Base-by-base conservation (phyloP, 768 basidiomycete species). In the Termitomyces sp. region DNA sequence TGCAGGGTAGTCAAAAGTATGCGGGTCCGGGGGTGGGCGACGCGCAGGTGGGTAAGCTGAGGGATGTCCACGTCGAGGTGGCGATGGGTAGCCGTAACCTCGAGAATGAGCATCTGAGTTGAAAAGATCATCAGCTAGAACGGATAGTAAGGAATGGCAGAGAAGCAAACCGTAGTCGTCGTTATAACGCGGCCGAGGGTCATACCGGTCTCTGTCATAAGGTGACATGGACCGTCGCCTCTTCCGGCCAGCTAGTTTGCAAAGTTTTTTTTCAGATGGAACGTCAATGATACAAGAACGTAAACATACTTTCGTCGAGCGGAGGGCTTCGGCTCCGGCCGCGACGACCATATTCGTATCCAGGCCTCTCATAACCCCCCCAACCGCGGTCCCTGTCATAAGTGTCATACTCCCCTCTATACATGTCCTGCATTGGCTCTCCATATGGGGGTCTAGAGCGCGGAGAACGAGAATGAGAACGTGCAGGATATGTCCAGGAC, bases 401-500 rank as follows among this genome's bases (percentile, higher is more conserved):
- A 55, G 71, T 62, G 59, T 90, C 89, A 84, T 84, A 90, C 62
- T 84, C 80, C 16, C 76, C 73, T 57, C 87, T 81, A 70, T 84
- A 82, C 40, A 76, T 72, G 63, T 89, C 85, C 53, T 81, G 79
- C 63, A 69, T 68, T 54, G 77, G 62, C 58, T 88, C 88, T 57
- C 79, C 74, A 68, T 82, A 80, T 25, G 83, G 72, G 10, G 79
- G 75, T 64, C 85, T 77, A 42, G 80, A 67, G 52, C 86, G 82
- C 37, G 88, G 90, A 60, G 90, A 91, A 58, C 89, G 88, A 64
- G 91, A 93, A 66, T 88, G 89, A 67, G 91, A 92, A 67, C 84
- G 88, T 69, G 85, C 82, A 70, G 87, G 88, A 73, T 86, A 87
- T 69, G 83, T 79, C 88, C 88, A 91, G 75, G 88, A 83, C 89